phyloP scores from a whole-genome alignment of 257 asterid genomes.

The Buddleja alternifolia region DNA sequence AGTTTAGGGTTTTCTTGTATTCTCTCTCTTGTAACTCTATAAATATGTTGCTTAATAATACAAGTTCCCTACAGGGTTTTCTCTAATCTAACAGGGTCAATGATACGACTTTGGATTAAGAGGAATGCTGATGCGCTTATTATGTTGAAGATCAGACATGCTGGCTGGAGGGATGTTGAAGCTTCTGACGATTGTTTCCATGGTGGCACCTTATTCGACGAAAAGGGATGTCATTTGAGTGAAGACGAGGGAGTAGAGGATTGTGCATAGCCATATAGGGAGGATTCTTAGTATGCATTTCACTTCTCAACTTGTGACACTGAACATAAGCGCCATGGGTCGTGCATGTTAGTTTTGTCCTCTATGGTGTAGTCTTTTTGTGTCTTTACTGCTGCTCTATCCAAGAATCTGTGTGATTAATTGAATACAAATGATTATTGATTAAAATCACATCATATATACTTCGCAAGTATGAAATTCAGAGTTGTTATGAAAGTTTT shows the following conservation, averaged over 20 bases:
- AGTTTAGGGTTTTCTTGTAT: too few relatives aligned
- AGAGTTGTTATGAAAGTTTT: too few relatives aligned
- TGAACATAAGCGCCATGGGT: conserved; percentile 38
- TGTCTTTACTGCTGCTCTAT: conserved; percentile 30
- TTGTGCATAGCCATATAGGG: conserved; percentile 47
- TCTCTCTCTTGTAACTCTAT: too few relatives aligned
- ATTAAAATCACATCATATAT: too few relatives aligned
- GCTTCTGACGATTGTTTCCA: conserved; percentile 24
- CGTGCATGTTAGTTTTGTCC: background rate
- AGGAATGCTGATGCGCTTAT: conserved; percentile 27
- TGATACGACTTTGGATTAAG: conserved; percentile 18
- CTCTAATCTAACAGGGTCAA: too few relatives aligned
- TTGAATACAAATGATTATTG: too few relatives aligned
- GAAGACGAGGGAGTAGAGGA: conserved; percentile 36
- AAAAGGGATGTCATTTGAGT: conserved; percentile 41
- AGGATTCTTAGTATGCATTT: conserved; percentile 37
- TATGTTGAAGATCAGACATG: conserved; percentile 36
- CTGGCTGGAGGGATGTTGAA: conserved; percentile 40
- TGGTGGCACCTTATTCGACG: conserved; percentile 40
- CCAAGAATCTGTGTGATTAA: conserved; percentile 24
- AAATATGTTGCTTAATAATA: too few relatives aligned
- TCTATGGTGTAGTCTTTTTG: background rate
- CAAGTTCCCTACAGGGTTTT: too few relatives aligned
- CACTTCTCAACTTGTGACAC: conserved; percentile 37
- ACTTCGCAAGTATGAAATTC: too few relatives aligned